phyloP scores from a whole-genome alignment of 257 asterid genomes.

The Nicotiana paniculata region DNA sequence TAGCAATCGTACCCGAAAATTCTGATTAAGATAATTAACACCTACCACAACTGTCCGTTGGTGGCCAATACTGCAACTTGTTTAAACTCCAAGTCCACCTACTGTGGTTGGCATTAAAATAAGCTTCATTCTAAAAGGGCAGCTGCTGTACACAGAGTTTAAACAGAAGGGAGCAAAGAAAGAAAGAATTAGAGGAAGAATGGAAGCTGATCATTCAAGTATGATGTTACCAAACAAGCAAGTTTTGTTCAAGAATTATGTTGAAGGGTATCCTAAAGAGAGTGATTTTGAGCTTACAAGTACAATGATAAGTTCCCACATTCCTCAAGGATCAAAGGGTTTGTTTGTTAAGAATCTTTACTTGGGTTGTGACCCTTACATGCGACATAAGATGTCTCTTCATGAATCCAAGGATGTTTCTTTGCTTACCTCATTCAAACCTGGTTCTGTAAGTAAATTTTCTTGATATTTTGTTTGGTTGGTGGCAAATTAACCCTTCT shows the following conservation, averaged over 20 bases:
- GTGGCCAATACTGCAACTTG: neutral
- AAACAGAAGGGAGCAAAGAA: neutral
- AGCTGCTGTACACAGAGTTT: neutral
- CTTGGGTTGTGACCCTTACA: slow-evolving; percentile 18
- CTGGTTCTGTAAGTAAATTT: slow-evolving; percentile 8
- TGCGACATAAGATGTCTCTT: slow-evolving; percentile 11
- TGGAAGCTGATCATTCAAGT: neutral
- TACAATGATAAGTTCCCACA: neutral
- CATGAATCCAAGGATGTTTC: slow-evolving; percentile 5
- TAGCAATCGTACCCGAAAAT: too few species aligned
- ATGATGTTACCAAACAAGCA: slow-evolving; percentile 2
- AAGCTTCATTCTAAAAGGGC: neutral
- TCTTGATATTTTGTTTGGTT: neutral
- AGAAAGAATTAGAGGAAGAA: neutral
- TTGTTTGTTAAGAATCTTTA: slow-evolving; percentile 17
- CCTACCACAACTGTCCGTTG: too few species aligned
- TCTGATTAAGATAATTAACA: too few species aligned
- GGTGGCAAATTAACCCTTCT: neutral
- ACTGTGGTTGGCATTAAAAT: neutral
- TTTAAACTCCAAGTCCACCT: neutral
- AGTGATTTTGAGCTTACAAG: slow-evolving; percentile 11
- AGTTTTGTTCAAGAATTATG: slow-evolving; percentile 9
- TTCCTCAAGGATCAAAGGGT: slow-evolving; percentile 12
- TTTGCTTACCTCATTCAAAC: neutral
- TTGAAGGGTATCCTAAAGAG: slow-evolving; percentile 3